Base-by-base conservation (phyloP, 768 basidiomycete species). In the Lyophyllum semitale region DNA sequence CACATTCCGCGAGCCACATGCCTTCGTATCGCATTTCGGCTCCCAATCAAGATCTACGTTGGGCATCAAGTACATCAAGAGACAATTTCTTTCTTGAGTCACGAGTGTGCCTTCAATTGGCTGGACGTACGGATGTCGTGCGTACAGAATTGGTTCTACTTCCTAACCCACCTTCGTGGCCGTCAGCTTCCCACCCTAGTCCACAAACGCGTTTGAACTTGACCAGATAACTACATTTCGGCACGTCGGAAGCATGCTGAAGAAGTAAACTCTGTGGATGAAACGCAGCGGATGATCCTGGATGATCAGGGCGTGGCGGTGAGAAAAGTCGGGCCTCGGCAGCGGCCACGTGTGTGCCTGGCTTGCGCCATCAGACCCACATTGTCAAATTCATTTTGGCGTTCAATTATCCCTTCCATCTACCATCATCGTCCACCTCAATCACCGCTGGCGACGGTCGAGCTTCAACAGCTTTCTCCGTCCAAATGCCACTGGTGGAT, bases 401-500 rank as follows among this genome's bases (percentile, higher is more conserved):
- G 15, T 7, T 8, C 2, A 33, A 32, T 44, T 51, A 18, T 22
- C 51, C 18, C 32, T n/a, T 51, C 40, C 40, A 17, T 35, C 33
- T n/a, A 44, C 52, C 35, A 46, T 44, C 52, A 45, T 33, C 47
- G 7, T 48, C 46, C 26, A 6, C 29, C 50, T 22, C 18, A 32
- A 33, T 46, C 42, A 32, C 51, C 42, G 32, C 41, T 13, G 4
- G 43, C 54, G 41, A 44, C 43, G 49, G 46, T n/a, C 55, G 32
- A 46, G 48, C 33, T 7, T 5, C 30, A 37, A 33, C 22, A 22
- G 22, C 22, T 15, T 17, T 30, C 48, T 9, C 18, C 46, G 48
- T 48, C 40, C 44, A 22, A 46, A 57, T 57, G 56, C 35, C 41
- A 44, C 51, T 51, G 52, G 47, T 45, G 26, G 55, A 51, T n/a